These are phyloP conservation scores for Pseudogymnoascus sp. DNA, from an alignment of 2,329 filamentous ascomycete species.

Conservation along the genomic window DNA sequence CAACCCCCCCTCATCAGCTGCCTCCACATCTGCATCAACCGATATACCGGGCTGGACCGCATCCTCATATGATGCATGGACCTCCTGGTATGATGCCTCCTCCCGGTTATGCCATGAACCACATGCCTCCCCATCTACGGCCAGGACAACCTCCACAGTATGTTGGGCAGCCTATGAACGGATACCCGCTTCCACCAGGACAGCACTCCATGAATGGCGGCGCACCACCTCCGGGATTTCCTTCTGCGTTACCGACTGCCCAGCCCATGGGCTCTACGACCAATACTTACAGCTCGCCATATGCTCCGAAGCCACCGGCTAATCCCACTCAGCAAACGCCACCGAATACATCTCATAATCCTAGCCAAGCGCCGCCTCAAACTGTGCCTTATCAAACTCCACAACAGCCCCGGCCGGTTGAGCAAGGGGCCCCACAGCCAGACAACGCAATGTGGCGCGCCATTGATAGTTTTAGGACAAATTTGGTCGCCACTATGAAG, in stretches of 20 bases:
- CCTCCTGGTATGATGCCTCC: conserved; percentile 21
- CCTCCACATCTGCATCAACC: conserved; percentile 22
- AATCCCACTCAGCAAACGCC: conserved; percentile 14
- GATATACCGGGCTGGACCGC: conserved; percentile 23
- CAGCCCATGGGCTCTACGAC: conserved; percentile 16
- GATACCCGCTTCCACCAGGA: conserved; percentile 15
- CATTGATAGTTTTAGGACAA: conserved; percentile 24
- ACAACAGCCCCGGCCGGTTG: conserved; percentile 14
- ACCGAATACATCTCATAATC: conserved; percentile 11
- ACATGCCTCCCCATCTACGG: conserved; percentile 20
- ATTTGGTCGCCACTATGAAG: conserved; percentile 18
- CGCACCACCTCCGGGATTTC: conserved; percentile 14
- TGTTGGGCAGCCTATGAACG: conserved; percentile 19
- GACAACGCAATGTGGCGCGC: conserved; percentile 13
- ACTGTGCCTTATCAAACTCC: conserved; percentile 10
- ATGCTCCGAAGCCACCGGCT: conserved; percentile 26
- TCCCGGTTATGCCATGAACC: conserved; percentile 21
- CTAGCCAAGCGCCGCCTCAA: conserved; percentile 7
- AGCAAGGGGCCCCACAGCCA: conserved; percentile 11
- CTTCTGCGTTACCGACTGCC: conserved; percentile 19
- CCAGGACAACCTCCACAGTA: conserved; percentile 21
- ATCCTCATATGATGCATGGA: conserved; percentile 19
- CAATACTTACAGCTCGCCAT: conserved; percentile 29
- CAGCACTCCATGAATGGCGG: conserved; percentile 16
- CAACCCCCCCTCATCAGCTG: conserved; percentile 33